Conservation (phyloP, 345 rosid species). For the Moringa oleifera region DNA sequence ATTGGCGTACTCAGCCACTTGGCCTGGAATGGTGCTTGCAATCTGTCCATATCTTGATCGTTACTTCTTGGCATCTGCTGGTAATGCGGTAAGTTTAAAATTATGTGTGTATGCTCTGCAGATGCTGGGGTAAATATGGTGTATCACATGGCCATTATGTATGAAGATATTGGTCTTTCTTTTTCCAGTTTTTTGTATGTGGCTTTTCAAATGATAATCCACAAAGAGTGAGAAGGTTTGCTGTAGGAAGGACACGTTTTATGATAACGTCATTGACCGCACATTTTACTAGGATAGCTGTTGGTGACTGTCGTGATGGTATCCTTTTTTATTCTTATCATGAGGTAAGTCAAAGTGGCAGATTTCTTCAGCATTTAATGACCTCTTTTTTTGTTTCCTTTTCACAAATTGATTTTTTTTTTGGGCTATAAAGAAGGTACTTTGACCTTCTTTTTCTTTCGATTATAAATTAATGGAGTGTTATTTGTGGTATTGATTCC, state of each 20-base stretch:
- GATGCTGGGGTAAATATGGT: neutral
- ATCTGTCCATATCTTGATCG: constrained; percentile 89
- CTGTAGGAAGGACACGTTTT: constrained; percentile 83
- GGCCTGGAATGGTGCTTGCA: constrained; percentile 92
- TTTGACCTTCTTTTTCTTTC: neutral
- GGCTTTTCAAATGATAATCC: constrained; percentile 69
- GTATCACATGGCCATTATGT: constrained; percentile 13
- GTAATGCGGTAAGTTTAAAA: constrained; percentile 75
- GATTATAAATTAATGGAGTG: neutral
- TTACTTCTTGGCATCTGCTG: constrained; percentile 92
- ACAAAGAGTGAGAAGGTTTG: constrained; percentile 65
- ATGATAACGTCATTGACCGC: constrained; percentile 78
- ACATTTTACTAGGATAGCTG: constrained; percentile 77
- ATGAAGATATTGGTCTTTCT: constrained; percentile 22
- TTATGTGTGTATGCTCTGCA: constrained; percentile 11
- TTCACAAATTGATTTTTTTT: neutral
- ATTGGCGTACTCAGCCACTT: constrained; percentile 41
- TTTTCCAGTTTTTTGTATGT: constrained; percentile 76
- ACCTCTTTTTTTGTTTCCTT: neutral
- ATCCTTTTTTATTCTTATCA: constrained; percentile 81
- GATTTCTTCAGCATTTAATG: neutral
- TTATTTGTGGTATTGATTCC: constrained; percentile 11
- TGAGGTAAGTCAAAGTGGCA: constrained; percentile 51
- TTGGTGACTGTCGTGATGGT: constrained; percentile 99
- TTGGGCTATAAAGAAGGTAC: neutral